Evolutionary conservation across 345 rosid species (phyloP).

Genomic region (Salix koriyanagi): DNA sequence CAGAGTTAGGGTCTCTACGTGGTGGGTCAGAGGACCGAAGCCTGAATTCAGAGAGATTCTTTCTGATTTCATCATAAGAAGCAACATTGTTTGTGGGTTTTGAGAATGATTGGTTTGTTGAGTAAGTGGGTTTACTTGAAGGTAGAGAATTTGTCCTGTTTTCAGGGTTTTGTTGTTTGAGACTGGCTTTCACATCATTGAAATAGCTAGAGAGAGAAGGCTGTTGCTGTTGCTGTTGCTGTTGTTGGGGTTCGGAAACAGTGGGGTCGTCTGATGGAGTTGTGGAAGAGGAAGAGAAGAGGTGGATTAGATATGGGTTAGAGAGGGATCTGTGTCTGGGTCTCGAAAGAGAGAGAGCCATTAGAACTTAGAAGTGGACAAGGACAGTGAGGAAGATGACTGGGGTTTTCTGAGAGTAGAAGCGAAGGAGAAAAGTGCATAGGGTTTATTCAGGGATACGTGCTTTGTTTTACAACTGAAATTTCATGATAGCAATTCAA

Average conservation of each 20-base stretch:
- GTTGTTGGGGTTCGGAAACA: not conserved
- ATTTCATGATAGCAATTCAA: too few species aligned
- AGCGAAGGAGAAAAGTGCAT: not conserved
- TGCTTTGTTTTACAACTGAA: not conserved
- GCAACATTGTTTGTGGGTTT: not conserved
- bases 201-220: constrained; percentile 37
- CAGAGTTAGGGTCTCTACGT: constrained; percentile 11
- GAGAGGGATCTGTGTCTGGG: constrained; percentile 34
- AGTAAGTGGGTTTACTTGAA: not conserved
- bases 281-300: constrained; percentile 43
- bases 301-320: constrained; percentile 42
- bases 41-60: constrained; percentile 55
- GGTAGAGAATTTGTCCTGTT: not conserved
- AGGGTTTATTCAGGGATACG: not conserved
- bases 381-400: not conserved
- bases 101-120: not conserved
- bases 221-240: not conserved
- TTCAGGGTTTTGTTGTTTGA: constrained; percentile 30
- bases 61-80: constrained; percentile 29
- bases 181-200: constrained; percentile 48
- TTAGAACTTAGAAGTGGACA: constrained; percentile 7
- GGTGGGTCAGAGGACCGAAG: constrained; percentile 34
- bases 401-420: constrained; percentile 13
- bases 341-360: constrained; percentile 49
- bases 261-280: constrained; percentile 8